Percentiles rank a stretch among this genome's conserved stretches.
These are phyloP conservation scores for Alternaria tenuissima DNA, from an alignment of 2,329 filamentous ascomycete genomes.

Conservation along the genomic window DNA sequence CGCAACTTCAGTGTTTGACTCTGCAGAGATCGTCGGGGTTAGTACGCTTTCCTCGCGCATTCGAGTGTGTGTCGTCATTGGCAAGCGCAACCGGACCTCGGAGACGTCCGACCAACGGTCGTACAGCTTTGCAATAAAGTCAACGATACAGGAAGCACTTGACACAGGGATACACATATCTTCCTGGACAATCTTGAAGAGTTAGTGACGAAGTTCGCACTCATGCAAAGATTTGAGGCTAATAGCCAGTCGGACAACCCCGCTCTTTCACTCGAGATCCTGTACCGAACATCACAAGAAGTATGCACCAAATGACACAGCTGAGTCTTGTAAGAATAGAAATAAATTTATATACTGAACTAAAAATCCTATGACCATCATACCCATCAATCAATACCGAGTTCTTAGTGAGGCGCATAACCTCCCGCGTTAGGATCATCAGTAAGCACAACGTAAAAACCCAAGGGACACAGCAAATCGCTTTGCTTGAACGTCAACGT, in stretches of 20 bases:
- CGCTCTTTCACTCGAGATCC: neutral
- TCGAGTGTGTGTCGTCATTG: neutral
- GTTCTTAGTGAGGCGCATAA: neutral
- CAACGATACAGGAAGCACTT: neutral
- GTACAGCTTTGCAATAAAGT: too few species aligned
- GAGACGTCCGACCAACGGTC: neutral
- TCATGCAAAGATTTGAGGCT: neutral
- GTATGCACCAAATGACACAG: neutral
- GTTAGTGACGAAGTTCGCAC: neutral
- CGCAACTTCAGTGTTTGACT: neutral
- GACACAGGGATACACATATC: too few species aligned
- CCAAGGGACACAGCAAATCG: conserved; percentile 30
- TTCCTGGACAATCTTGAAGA: neutral
- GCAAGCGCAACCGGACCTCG: neutral
- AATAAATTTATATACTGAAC: neutral
- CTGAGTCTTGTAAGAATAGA: neutral
- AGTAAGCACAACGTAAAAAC: conserved; percentile 38
- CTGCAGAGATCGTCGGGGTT: neutral
- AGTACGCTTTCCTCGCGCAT: neutral
- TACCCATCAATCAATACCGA: neutral
- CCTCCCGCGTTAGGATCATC: conserved; percentile 24
- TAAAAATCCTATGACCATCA: neutral
- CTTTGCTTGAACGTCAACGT: conserved; percentile 34
- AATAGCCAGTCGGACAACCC: neutral
- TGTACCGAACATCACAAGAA: neutral